Evolutionary conservation across 495 filamentous ascomycete genomes (phyloP).

Genomic region (Aspergillus leporis): DNA sequence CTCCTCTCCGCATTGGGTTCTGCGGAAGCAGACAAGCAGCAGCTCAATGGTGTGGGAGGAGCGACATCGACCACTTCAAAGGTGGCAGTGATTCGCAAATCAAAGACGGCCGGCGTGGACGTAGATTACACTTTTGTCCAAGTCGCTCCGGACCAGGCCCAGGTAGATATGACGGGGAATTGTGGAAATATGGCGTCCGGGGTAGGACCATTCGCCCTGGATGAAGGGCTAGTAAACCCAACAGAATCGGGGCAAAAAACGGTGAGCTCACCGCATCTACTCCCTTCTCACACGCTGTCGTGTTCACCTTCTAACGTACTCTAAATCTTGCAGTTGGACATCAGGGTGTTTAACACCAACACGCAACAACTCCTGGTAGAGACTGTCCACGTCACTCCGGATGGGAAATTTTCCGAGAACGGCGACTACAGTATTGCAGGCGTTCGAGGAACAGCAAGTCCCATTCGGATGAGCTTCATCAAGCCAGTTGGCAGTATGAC

Average conservation of each 20-base stretch:
- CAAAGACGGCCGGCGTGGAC: conserved; percentile 26
- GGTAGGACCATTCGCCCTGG: conserved; percentile 37
- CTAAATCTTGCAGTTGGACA: conserved; percentile 21
- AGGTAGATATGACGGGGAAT: conserved; percentile 41
- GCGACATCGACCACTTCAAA: conserved; percentile 44
- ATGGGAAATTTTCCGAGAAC: conserved; percentile 26
- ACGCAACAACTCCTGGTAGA: conserved; percentile 28
- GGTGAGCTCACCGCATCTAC: background rate
- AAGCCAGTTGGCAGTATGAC: conserved; percentile 35
- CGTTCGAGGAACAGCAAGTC: conserved; percentile 26
- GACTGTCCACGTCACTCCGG: conserved; percentile 24
- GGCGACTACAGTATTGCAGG: conserved; percentile 30
- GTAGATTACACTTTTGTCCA: conserved; percentile 44
- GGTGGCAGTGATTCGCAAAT: conserved; percentile 35
- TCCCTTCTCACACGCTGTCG: no score
- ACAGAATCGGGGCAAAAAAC: conserved; percentile 16
- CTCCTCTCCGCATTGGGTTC: conserved; percentile 36
- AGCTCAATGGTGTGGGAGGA: conserved; percentile 39
- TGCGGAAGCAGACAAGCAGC: conserved; percentile 6
- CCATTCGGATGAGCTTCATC: conserved; percentile 30
- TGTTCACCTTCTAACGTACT: background rate
- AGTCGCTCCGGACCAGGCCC: conserved; percentile 28
- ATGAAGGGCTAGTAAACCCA: conserved; percentile 32
- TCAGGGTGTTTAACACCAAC: conserved; percentile 35
- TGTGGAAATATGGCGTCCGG: conserved; percentile 44